A percentile compares a stretch with the other conserved stretches of the same genome.
Evolutionary conservation across 75 land plant species (phyloP).

Genomic region (Ceratopteris richardii): DNA sequence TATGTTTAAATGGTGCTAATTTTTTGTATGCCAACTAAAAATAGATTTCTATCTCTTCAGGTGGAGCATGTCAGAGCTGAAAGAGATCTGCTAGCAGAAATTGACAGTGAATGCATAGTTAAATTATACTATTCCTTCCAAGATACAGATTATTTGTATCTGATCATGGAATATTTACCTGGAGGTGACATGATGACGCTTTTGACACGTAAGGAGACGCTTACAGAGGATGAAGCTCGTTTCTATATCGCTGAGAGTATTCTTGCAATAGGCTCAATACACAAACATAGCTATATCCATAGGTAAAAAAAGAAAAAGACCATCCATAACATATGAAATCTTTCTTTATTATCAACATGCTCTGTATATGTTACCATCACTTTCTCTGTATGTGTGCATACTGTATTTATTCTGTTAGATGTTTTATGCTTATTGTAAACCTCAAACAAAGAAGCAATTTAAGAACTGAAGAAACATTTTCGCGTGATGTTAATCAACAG

Average conservation of each 20-base stretch:
- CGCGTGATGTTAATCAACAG: too few species aligned
- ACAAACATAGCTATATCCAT: slow-evolving; percentile 82
- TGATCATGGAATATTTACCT: slow-evolving; percentile 91
- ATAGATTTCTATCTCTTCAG: slow-evolving; percentile 18
- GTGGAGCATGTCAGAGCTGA: slow-evolving; percentile 93
- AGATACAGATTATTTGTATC: slow-evolving; percentile 75
- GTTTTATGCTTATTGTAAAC: too few species aligned
- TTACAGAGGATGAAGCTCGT: slow-evolving; percentile 72
- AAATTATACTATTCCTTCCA: slow-evolving; percentile 85
- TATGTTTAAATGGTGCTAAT: too few species aligned
- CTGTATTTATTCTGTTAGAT: too few species aligned
- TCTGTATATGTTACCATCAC: too few species aligned
- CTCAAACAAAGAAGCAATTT: too few species aligned
- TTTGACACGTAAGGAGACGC: slow-evolving; percentile 67
- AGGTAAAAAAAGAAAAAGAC: slow-evolving; percentile 59
- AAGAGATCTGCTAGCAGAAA: slow-evolving; percentile 85
- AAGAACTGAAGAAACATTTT: too few species aligned
- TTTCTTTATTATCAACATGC: too few species aligned
- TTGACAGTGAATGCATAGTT: slow-evolving; percentile 80
- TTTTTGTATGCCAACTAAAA: not conserved
- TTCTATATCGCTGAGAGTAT: slow-evolving; percentile 85
- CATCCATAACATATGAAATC: too few species aligned
- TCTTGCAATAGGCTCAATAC: slow-evolving; percentile 80
- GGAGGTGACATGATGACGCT: slow-evolving; percentile 95
- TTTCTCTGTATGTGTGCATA: too few species aligned